phyloP scores from a whole-genome alignment of 768 basidiomycete genomes.

The Termitomyces heimii region DNA sequence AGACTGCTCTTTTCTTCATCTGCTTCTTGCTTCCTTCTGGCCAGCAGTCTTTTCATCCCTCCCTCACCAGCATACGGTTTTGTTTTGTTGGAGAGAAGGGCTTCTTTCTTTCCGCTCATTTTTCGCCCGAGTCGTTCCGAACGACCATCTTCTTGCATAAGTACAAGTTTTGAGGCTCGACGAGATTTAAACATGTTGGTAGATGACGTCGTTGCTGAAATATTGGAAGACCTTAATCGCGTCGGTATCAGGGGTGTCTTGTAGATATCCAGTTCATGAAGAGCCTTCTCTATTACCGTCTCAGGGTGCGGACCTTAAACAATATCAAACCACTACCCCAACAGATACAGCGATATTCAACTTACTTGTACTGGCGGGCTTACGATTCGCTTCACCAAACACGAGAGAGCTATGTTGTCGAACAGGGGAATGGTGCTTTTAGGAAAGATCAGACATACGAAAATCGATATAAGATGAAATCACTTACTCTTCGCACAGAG shows the following conservation, averaged over 20 bases:
- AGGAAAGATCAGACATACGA: constrained; percentile 1
- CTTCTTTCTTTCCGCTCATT: constrained; percentile 31
- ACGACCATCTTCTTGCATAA: constrained; percentile 58
- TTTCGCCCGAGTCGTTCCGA: constrained; percentile 41
- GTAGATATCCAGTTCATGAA: constrained; percentile 72
- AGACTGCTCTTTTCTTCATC: constrained; percentile 33
- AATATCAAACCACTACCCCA: not conserved
- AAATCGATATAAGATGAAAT: not conserved
- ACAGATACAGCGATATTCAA: not conserved
- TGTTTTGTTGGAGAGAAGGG: constrained; percentile 40
- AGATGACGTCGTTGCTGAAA: constrained; percentile 21
- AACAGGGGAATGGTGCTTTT: constrained; percentile 43
- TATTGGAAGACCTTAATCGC: constrained; percentile 36
- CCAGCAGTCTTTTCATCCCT: constrained; percentile 72
- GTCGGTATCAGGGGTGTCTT: constrained; percentile 74
- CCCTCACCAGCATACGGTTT: constrained; percentile 80
- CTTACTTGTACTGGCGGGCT: constrained; percentile 26
- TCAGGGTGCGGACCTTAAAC: constrained; percentile 23
- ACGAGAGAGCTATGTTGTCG: constrained; percentile 49
- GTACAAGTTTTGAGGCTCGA: constrained; percentile 34
- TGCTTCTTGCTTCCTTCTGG: constrained; percentile 53
- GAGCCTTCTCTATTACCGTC: constrained; percentile 57
- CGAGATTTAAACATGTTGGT: constrained; percentile 63
- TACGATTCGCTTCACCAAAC: constrained; percentile 33
- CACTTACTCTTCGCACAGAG: constrained; percentile 48